phyloP scores from a whole-genome alignment of 306 rosid genomes.

The Cucumis cinereus region DNA sequence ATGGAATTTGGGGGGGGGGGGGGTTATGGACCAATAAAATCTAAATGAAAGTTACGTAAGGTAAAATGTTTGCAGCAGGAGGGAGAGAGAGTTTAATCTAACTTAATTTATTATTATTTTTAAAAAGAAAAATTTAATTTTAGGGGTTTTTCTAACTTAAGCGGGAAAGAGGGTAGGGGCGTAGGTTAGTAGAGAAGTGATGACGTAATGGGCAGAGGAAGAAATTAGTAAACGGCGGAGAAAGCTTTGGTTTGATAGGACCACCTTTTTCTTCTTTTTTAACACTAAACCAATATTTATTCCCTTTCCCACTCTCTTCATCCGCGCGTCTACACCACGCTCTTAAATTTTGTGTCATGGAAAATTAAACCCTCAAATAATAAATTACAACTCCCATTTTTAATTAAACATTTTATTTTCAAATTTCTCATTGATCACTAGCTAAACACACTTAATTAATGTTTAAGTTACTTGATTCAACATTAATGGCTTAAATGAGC shows the following conservation, averaged over 20 bases:
- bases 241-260: slow-evolving; percentile 30
- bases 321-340: not conserved
- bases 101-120: too few species aligned
- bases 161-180: slow-evolving; percentile 11
- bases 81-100: not conserved
- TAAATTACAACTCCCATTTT: too few species aligned
- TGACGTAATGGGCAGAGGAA: not conserved
- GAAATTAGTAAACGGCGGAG: slow-evolving; percentile 56
- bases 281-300: not conserved
- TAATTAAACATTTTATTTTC: too few species aligned
- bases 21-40: slow-evolving; percentile 9
- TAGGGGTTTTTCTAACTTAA: slow-evolving; percentile 7
- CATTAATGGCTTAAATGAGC: not conserved
- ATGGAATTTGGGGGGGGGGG: too few species aligned
- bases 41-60: slow-evolving; percentile 20
- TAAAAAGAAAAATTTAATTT: too few species aligned
- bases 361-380: too few species aligned
- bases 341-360: too few species aligned
- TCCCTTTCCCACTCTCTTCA: not conserved
- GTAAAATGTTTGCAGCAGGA: not conserved
- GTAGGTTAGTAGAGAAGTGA: slow-evolving; percentile 19
- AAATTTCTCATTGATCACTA: too few species aligned
- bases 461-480: not conserved
- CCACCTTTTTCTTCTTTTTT: slow-evolving; percentile 34
- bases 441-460: too few species aligned